Evolutionary conservation across 176 grass and related monocot genomes (phyloP), one percentile per base, ranked within the genome.

Genomic region (Tillandsia fasciculata): DNA sequence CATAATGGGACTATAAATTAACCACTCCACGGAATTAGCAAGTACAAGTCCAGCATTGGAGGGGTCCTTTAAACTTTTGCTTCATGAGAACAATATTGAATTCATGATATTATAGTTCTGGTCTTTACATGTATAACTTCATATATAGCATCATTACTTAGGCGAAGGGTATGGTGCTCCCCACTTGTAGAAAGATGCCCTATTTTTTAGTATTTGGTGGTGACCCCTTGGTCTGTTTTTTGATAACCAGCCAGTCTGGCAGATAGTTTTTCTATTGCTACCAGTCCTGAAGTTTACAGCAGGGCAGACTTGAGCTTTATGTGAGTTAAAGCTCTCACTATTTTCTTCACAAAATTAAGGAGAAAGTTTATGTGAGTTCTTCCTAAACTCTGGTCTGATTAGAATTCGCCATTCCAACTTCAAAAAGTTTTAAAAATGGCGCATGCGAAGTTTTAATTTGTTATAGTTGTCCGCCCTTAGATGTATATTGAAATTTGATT

Each of bases 161-260:
- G 27, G 58, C 12, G 65, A 50, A 75, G 26, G 59, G 59, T 50
- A n/a, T 50, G 59, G 58, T 75, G 72, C 64, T 50, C 72, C 72
- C 72, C 58, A 75, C 72, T 66, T 64, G 15, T 65, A 15, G 42
- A 75, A 75, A 75, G 33, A 51, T 65, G 61, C 20, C 56, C 48
- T 65, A 66, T 66, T 23, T 65, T 75, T 27, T 27, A 61, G 56
- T 61, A 61, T 15, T 15, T 18, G 56, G 15, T 61, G 17, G 56
- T 61, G 56, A 17, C 2, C 15, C 54, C 54, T 59, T 18, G 9
- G 20, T 42, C 33, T 42, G 33, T 42, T 42, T 11, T 10, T 9
- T 67, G 14, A 67, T 9, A 67, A 8, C 24, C 26, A 12, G 47
- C 28, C 65, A 67, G 28, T 67, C 65, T 20, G 65, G 65, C 65